phyloP scores from a whole-genome alignment of 495 filamentous ascomycete genomes.

The Aspergillus hancockii region DNA sequence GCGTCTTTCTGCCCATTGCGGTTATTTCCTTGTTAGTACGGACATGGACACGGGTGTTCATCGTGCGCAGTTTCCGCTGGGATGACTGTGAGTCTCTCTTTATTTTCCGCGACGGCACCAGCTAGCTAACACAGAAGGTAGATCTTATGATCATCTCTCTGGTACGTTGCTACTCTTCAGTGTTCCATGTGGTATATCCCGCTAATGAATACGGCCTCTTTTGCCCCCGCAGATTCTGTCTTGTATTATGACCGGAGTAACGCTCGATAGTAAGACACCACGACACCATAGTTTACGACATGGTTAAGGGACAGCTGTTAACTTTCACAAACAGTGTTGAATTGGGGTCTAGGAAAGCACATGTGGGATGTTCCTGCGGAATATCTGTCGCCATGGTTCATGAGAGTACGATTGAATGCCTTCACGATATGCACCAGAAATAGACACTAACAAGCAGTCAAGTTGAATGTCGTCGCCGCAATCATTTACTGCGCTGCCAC shows the following conservation, averaged over 20 bases:
- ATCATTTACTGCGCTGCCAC: slow-evolving; percentile 41
- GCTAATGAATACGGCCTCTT: not conserved
- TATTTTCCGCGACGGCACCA: not conserved
- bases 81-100: slow-evolving; percentile 39
- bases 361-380: slow-evolving; percentile 29
- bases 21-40: slow-evolving; percentile 31
- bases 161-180: slow-evolving; percentile 23
- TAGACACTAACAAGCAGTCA: not conserved
- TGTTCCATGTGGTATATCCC: not conserved
- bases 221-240: slow-evolving; percentile 24
- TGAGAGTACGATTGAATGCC: slow-evolving; percentile 16
- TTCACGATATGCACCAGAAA: not conserved
- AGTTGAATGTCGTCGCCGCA: slow-evolving; percentile 31
- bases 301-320: slow-evolving; percentile 2
- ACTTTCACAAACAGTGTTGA: slow-evolving; percentile 18
- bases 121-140: slow-evolving; percentile 13
- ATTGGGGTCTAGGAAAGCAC: slow-evolving; percentile 35
- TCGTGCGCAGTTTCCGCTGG: slow-evolving; percentile 36
- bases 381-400: slow-evolving; percentile 17
- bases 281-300: slow-evolving; percentile 3
- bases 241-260: slow-evolving; percentile 30
- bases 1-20: slow-evolving; percentile 33
- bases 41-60: slow-evolving; percentile 36
- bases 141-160: slow-evolving; percentile 33
- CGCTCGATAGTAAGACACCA: slow-evolving; percentile 27